These are phyloP conservation scores for Colletotrichum brevisporum DNA, from an alignment of 2,329 filamentous ascomycete species.

Conservation along the genomic window DNA sequence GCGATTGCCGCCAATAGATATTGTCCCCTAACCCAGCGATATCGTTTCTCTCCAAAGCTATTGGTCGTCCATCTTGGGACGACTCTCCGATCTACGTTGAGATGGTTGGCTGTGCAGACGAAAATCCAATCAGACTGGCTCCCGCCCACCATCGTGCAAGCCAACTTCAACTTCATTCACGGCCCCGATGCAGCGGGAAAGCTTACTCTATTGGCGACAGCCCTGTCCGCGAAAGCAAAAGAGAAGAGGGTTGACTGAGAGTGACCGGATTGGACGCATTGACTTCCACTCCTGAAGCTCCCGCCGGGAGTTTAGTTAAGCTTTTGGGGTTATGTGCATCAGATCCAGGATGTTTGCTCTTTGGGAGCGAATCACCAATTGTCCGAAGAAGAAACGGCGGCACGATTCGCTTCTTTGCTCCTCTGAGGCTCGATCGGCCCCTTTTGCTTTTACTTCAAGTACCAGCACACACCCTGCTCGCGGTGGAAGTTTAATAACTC, in stretches of 20 bases:
- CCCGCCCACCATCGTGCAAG: not conserved
- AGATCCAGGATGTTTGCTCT: constrained; percentile 24
- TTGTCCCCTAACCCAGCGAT: constrained; percentile 21
- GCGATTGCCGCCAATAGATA: not conserved
- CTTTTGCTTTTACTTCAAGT: not conserved
- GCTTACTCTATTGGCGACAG: too few relatives aligned
- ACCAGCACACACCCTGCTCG: constrained; percentile 11
- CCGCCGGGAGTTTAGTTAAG: constrained; percentile 16
- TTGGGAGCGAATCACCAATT: constrained; percentile 8
- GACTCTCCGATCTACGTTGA: not conserved
- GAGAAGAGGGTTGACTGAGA: not conserved
- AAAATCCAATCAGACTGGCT: not conserved
- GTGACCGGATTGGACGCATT: not conserved
- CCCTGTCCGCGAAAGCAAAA: too few relatives aligned
- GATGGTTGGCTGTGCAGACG: constrained; percentile 5
- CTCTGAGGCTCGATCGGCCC: constrained; percentile 13
- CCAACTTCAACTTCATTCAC: not conserved
- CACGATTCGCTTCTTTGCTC: constrained; percentile 29
- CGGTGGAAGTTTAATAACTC: constrained; percentile 6
- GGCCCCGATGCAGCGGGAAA: not conserved
- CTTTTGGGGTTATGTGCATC: constrained; percentile 23
- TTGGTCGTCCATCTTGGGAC: not conserved
- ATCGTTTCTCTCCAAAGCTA: constrained; percentile 15
- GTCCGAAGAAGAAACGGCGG: not conserved
- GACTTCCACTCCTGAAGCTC: not conserved